Conservation (phyloP, 306 rosid genomes). For the Delonix regia region DNA sequence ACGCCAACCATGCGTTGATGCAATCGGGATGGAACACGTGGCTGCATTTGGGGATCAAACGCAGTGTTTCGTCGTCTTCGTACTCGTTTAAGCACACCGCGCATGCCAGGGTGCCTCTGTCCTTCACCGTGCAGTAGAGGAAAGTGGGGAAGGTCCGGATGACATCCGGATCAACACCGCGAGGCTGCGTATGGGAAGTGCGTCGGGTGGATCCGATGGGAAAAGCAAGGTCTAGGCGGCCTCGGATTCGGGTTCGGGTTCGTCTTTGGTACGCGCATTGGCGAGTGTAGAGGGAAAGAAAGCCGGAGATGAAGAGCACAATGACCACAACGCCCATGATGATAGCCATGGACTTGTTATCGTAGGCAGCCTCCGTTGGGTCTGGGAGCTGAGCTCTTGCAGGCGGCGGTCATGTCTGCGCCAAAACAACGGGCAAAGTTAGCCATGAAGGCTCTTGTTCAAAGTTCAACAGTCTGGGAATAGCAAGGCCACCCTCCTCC, state of each 20-base stretch:
- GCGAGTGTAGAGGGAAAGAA: constrained; percentile 75
- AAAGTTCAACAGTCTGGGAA: neutral
- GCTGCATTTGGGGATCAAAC: constrained; percentile 45
- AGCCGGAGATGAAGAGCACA: constrained; percentile 42
- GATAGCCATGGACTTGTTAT: constrained; percentile 20
- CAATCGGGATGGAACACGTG: constrained; percentile 81
- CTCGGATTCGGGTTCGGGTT: neutral
- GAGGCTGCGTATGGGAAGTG: neutral
- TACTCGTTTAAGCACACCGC: constrained; percentile 88
- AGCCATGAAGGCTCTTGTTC: neutral
- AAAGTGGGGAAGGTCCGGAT: constrained; percentile 61
- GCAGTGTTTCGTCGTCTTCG: constrained; percentile 54
- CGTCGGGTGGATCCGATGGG: neutral
- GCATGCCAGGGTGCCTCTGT: constrained; percentile 51
- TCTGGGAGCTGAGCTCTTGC: constrained; percentile 41
- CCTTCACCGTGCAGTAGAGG: neutral
- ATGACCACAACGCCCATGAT: constrained; percentile 53
- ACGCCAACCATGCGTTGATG: constrained; percentile 68
- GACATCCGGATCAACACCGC: constrained; percentile 44
- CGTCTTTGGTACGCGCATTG: constrained; percentile 47
- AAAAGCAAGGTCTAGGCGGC: constrained; percentile 18
- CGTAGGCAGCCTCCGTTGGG: neutral
- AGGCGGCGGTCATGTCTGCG: neutral
- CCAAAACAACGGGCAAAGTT: neutral
- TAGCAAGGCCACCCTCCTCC: neutral